phyloP scores from a whole-genome alignment of 192 early-diverging fungal genomes.

The Linderina pennispora region DNA sequence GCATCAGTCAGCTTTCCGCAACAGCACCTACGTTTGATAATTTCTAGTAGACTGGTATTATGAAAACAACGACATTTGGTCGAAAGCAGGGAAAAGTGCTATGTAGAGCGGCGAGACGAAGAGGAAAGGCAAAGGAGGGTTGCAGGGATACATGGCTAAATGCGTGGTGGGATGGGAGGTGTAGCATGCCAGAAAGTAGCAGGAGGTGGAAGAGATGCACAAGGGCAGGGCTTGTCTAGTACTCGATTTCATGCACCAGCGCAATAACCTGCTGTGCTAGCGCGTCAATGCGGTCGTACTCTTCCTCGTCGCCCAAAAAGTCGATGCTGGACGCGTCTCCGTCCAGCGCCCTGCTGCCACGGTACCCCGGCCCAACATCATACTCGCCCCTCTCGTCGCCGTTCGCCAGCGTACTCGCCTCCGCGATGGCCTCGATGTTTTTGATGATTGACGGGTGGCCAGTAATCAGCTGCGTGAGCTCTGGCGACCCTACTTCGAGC shows the following conservation, averaged over 20 bases:
- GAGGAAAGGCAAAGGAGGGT: too few relatives aligned
- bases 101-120: too few relatives aligned
- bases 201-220: too few relatives aligned
- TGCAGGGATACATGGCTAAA: too few relatives aligned
- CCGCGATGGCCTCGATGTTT: constrained; percentile 35
- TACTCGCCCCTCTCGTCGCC: constrained; percentile 22
- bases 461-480: constrained; percentile 34
- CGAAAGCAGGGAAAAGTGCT: too few relatives aligned
- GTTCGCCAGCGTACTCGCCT: constrained; percentile 13
- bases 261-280: constrained; percentile 38
- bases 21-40: too few relatives aligned
- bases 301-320: constrained; percentile 21
- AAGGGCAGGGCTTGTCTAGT: too few relatives aligned
- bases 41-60: too few relatives aligned
- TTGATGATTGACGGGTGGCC: constrained; percentile 43
- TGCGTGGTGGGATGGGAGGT: too few relatives aligned
- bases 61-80: too few relatives aligned
- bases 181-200: too few relatives aligned
- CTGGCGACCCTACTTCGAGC: constrained; percentile 51
- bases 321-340: constrained; percentile 1
- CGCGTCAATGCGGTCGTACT: constrained; percentile 35
- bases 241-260: constrained; percentile 27
- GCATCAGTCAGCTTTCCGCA: too few relatives aligned
- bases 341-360: constrained; percentile 30
- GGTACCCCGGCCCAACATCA: constrained; percentile 14